phyloP scores from a whole-genome alignment of 108 stramenopile genomes.

The Tribonema minus region DNA sequence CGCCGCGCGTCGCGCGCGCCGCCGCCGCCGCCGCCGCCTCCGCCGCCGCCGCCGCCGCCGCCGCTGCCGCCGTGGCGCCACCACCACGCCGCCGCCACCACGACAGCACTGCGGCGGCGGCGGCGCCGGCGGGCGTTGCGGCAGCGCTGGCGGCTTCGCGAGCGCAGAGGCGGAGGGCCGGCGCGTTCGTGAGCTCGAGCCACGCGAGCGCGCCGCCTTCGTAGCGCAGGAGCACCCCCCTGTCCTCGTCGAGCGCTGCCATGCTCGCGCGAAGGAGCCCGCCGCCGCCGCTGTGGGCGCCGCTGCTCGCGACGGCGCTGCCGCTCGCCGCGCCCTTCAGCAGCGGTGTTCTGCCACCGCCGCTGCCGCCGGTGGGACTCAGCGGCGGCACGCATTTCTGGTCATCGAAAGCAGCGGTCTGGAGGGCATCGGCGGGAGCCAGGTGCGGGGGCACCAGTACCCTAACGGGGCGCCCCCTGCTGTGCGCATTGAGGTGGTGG shows the following conservation, averaged over 20 bases:
- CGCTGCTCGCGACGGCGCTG: not conserved
- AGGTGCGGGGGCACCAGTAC: not conserved
- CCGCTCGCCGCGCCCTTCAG: not conserved
- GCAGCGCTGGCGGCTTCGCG: no score
- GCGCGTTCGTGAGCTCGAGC: no score
- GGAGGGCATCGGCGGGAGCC: not conserved
- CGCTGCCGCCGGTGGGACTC: not conserved
- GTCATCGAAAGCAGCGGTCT: not conserved
- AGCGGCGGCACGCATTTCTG: not conserved
- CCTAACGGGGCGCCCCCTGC: not conserved
- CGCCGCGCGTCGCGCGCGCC: not conserved
- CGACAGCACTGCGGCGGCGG: not conserved
- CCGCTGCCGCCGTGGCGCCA: not conserved
- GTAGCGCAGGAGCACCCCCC: no score
- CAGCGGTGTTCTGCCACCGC: not conserved
- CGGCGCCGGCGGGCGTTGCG: no score
- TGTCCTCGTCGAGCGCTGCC: no score
- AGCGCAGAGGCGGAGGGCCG: no score
- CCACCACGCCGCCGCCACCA: not conserved
- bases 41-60: not conserved
- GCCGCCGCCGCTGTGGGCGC: not conserved
- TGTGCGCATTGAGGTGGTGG: not conserved
- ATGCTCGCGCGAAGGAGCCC: no score
- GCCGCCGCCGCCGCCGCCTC: not conserved
- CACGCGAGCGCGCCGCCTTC: no score